These are phyloP conservation scores for Curvularia spicifera DNA, from an alignment of 2,329 filamentous ascomycete species.

Conservation along the genomic window DNA sequence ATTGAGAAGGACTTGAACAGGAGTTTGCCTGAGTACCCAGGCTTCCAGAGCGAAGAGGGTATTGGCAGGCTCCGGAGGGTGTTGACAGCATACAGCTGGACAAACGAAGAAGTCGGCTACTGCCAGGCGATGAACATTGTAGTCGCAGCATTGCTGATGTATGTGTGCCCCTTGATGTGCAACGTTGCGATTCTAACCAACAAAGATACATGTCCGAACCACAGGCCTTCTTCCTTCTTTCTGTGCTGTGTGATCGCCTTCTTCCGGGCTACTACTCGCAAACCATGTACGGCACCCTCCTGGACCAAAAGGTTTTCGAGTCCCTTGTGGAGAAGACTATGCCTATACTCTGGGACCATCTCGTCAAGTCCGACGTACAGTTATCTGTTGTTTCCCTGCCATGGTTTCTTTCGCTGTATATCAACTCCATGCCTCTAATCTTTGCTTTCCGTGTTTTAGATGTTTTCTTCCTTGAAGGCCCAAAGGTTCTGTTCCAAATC, in stretches of 20 bases:
- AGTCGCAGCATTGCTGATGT: slow-evolving; percentile 93
- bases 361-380: slow-evolving; percentile 96
- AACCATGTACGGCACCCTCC: slow-evolving; percentile 97
- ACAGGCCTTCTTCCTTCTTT: slow-evolving; percentile 94
- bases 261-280: slow-evolving; percentile 97
- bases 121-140: slow-evolving; percentile 99
- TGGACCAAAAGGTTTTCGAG: slow-evolving; percentile 97
- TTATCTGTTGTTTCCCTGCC: slow-evolving; percentile 95
- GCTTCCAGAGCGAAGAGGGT: slow-evolving; percentile 94
- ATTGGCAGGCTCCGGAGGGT: slow-evolving; percentile 89
- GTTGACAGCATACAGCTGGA: slow-evolving; percentile 97
- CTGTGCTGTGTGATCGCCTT: slow-evolving; percentile 87
- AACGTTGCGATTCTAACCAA: slow-evolving; percentile 34
- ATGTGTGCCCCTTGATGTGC: slow-evolving; percentile 42
- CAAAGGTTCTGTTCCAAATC: slow-evolving; percentile 96
- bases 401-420: slow-evolving; percentile 97
- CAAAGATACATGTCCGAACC: slow-evolving; percentile 88
- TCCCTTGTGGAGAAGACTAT: slow-evolving; percentile 98
- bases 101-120: slow-evolving; percentile 92
- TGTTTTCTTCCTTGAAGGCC: slow-evolving; percentile 97
- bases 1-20: slow-evolving; percentile 98
- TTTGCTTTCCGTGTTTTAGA: slow-evolving; percentile 97
- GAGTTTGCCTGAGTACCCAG: slow-evolving; percentile 94
- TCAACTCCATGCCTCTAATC: slow-evolving; percentile 98
- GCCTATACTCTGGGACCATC: slow-evolving; percentile 96